Percentiles rank a stretch among this genome's conserved stretches.
Evolutionary conservation across 768 basidiomycete species (phyloP).

Genomic region (Tulasnella sp.): DNA sequence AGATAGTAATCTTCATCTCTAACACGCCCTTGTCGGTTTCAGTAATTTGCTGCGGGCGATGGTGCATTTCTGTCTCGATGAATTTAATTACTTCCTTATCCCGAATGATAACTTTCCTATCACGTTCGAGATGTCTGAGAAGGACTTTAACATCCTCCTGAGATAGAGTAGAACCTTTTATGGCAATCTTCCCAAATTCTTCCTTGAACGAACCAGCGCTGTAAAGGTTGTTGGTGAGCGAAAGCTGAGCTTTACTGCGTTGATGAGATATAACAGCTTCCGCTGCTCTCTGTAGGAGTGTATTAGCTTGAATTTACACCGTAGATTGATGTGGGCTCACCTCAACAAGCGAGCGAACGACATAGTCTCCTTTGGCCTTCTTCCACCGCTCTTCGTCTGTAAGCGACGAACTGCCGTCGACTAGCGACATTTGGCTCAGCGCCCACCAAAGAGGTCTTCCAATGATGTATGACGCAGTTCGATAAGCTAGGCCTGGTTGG

Average conservation of each 20-base stretch:
- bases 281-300: constrained; percentile 34
- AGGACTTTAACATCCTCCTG: constrained; percentile 56
- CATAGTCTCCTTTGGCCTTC: constrained; percentile 55
- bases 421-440: constrained; percentile 61
- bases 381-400: constrained; percentile 39
- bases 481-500: constrained; percentile 51
- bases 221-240: constrained; percentile 50
- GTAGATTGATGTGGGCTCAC: constrained; percentile 16
- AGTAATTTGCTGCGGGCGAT: constrained; percentile 47
- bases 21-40: constrained; percentile 74
- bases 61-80: constrained; percentile 33
- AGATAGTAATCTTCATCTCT: constrained; percentile 60
- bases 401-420: constrained; percentile 38
- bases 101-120: constrained; percentile 47
- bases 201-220: constrained; percentile 45
- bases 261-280: constrained; percentile 38
- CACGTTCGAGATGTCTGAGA: constrained; percentile 66
- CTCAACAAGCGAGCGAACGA: constrained; percentile 52
- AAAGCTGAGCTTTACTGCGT: constrained; percentile 32
- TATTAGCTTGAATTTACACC: background rate
- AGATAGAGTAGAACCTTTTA: constrained; percentile 34
- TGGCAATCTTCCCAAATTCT: constrained; percentile 37
- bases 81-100: constrained; percentile 79
- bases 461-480: constrained; percentile 56
- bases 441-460: constrained; percentile 81